Evolutionary conservation across 1,139 yeast species (phyloP).

Genomic region (Ashbya aceris): DNA sequence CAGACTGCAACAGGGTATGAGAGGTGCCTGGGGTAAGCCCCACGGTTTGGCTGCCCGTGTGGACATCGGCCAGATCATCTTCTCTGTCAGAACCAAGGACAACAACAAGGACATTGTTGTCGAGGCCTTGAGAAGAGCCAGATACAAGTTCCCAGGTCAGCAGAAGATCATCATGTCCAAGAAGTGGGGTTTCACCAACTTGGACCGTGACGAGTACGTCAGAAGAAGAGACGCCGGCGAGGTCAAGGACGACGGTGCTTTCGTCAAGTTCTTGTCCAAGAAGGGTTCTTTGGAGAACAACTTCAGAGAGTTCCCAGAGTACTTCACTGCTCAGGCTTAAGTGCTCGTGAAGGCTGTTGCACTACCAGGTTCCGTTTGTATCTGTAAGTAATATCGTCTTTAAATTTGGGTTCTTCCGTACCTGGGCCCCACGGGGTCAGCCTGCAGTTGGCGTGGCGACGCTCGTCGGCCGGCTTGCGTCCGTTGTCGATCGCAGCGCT

Average conservation of each 20-base stretch:
- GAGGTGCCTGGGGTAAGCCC: constrained; percentile 99
- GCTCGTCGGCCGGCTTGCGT: too few species aligned
- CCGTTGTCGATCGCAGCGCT: too few species aligned
- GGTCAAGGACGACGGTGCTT: constrained; percentile 99
- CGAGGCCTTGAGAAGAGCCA: constrained; percentile 99
- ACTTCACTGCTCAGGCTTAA: constrained; percentile 41
- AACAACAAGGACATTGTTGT: constrained; percentile 93
- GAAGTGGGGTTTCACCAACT: constrained; percentile 99
- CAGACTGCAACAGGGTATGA: constrained; percentile 99
- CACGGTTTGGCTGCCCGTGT: constrained; percentile 99
- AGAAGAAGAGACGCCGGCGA: constrained; percentile 93
- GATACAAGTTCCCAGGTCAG: constrained; percentile 99
- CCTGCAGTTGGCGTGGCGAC: too few species aligned
- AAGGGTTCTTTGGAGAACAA: constrained; percentile 92
- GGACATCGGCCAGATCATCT: constrained; percentile 94
- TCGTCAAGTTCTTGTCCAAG: constrained; percentile 94
- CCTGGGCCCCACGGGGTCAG: too few species aligned
- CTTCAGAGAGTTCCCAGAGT: constrained; percentile 94
- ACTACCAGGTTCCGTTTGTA: too few species aligned
- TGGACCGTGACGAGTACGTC: constrained; percentile 95
- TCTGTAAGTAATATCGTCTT: too few species aligned
- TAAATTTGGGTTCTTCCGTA: too few species aligned
- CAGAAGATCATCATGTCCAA: constrained; percentile 97
- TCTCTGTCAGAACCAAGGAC: constrained; percentile 98
- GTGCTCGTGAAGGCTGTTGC: not conserved